phyloP scores from a whole-genome alignment of 352 stramenopile species.

The Phytophthora pisi region DNA sequence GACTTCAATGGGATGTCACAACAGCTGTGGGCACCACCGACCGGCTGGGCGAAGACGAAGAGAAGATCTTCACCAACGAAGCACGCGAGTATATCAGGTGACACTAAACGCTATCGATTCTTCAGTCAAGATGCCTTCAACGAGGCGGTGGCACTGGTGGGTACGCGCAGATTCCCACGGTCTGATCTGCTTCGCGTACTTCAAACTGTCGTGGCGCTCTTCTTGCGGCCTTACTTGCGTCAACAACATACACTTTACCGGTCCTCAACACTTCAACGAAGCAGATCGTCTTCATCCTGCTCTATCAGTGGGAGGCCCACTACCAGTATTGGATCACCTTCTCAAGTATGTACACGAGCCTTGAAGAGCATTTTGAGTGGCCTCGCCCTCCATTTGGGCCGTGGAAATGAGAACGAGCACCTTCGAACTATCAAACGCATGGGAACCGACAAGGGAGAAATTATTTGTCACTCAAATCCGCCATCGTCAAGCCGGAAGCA shows the following conservation, averaged over 20 bases:
- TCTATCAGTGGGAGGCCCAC: slow-evolving; percentile 9
- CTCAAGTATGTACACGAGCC: slow-evolving; percentile 31
- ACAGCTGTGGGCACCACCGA: slow-evolving; percentile 21
- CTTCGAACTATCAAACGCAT: slow-evolving; percentile 6
- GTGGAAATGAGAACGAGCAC: slow-evolving; percentile 26
- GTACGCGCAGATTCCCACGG: slow-evolving; percentile 64
- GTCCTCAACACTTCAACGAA: slow-evolving; percentile 11
- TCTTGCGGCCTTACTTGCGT: slow-evolving; percentile 45
- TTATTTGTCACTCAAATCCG: slow-evolving; percentile 26
- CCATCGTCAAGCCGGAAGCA: slow-evolving; percentile 26
- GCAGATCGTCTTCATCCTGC: slow-evolving; percentile 14
- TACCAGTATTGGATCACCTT: slow-evolving; percentile 20
- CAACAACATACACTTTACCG: slow-evolving; percentile 16
- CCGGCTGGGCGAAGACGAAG: slow-evolving; percentile 32
- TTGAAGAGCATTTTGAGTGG: slow-evolving; percentile 57
- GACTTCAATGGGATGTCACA: slow-evolving; percentile 41
- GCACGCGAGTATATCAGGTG: slow-evolving; percentile 7
- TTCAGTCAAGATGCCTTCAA: slow-evolving; percentile 77
- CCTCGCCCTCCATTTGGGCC: slow-evolving; percentile 50
- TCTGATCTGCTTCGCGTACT: slow-evolving; percentile 58
- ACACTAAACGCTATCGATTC: slow-evolving; percentile 59
- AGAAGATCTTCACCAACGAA: slow-evolving; percentile 13
- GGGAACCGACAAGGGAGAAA: slow-evolving; percentile 15
- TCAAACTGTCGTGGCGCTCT: slow-evolving; percentile 59
- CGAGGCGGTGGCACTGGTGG: slow-evolving; percentile 69